Conservation (phyloP, 208 protist genomes). For the Leishmania aethiopica region DNA sequence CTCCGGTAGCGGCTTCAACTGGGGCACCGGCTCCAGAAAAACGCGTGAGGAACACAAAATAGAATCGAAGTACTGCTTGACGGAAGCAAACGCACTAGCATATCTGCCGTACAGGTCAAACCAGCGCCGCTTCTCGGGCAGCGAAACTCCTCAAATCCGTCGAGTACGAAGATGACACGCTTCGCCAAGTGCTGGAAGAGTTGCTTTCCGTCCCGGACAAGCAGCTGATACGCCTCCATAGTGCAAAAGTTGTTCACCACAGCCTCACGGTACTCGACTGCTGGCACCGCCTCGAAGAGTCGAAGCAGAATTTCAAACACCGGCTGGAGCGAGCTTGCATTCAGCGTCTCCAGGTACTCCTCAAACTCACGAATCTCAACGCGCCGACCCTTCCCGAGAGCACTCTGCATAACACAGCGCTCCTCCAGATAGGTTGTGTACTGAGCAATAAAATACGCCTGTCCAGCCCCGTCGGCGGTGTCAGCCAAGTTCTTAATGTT, state of each 20-base stretch:
- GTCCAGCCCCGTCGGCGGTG: conserved; percentile 38
- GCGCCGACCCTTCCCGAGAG: conserved; percentile 35
- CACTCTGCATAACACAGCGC: conserved; percentile 40
- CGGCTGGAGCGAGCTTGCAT: conserved; percentile 36
- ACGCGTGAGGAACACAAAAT: conserved; percentile 55
- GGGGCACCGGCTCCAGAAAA: conserved; percentile 55
- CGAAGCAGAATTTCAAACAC: conserved; percentile 48
- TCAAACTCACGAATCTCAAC: conserved; percentile 65
- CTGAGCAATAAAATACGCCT: conserved; percentile 66
- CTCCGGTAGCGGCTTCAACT: conserved; percentile 54
- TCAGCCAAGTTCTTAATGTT: conserved; percentile 67
- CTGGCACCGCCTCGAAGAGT: conserved; percentile 38
- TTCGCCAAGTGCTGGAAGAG: conserved; percentile 71
- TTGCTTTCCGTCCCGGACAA: conserved; percentile 66
- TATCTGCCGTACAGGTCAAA: conserved; percentile 44
- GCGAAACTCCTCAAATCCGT: conserved; percentile 60
- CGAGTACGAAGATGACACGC: conserved; percentile 61
- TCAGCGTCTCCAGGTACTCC: conserved; percentile 48
- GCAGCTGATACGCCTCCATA: conserved; percentile 61
- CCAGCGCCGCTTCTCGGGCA: conserved; percentile 54
- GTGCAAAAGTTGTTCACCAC: conserved; percentile 84
- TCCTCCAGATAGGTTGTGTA: conserved; percentile 70
- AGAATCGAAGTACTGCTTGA: conserved; percentile 55
- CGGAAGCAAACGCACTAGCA: conserved; percentile 23
- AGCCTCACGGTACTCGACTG: conserved; percentile 48